Conservation (phyloP, 192 early-diverging fungal species). For the Backusella circina region DNA sequence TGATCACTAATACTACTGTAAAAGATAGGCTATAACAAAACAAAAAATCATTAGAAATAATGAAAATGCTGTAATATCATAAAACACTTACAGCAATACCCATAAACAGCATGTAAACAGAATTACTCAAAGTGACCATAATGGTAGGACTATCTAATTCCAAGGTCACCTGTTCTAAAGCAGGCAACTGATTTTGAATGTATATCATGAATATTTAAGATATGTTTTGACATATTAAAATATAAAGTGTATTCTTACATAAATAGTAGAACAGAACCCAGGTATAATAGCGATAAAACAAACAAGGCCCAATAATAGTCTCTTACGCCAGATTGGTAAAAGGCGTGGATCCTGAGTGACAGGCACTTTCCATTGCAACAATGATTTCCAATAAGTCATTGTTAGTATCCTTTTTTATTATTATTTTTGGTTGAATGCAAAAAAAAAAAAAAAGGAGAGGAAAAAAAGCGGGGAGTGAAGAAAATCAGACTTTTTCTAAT, state of each 20-base stretch:
- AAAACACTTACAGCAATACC: constrained; percentile 33
- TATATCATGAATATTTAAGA: not conserved
- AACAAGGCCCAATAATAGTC: constrained; percentile 7
- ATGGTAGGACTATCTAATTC: constrained; percentile 25
- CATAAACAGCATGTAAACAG: constrained; percentile 49
- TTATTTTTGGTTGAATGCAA: not conserved
- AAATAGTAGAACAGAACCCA: constrained; percentile 34
- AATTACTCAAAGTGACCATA: constrained; percentile 30
- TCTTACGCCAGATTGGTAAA: constrained; percentile 10
- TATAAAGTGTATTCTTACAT: constrained; percentile 14
- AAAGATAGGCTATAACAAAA: constrained; percentile 27
- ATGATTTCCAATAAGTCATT: constrained; percentile 4
- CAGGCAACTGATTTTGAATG: constrained; percentile 14
- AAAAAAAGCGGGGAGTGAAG: not conserved
- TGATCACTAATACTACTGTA: constrained; percentile 42
- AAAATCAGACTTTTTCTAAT: not conserved
- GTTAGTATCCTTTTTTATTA: not conserved
- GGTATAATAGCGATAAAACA: constrained; percentile 19
- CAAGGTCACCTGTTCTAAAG: constrained; percentile 5
- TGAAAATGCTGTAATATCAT: not conserved
- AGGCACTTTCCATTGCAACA: not conserved
- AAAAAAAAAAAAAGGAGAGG: not conserved
- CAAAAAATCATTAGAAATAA: not conserved
- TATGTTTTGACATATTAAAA: not conserved
- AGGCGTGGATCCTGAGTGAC: constrained; percentile 14